Base-by-base conservation (phyloP, 768 basidiomycete genomes). In the Cyclocybe cylindracea region DNA sequence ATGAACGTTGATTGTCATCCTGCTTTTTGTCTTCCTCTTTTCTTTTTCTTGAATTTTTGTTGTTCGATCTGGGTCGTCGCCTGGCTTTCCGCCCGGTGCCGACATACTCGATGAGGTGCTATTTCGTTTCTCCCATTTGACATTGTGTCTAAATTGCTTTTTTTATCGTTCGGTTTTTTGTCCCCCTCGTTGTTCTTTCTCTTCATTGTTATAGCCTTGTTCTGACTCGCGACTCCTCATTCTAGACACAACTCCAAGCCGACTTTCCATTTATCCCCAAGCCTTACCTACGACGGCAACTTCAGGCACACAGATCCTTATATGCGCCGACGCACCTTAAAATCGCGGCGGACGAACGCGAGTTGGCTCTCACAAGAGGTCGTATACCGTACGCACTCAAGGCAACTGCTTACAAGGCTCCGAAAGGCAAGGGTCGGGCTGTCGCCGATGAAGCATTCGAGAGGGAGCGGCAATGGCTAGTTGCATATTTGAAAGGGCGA, bases 241-340 rank as follows among this genome's bases (percentile, higher is more conserved):
- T 40, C 9, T 29, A 55, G 56, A 18, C 46, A 16, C 38, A 51
- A 36, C 78, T 90, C 4, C 72, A 77, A 60, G 48, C 59, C 2
- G 79, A 83, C 55, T 91, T 84, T 64, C 83, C 85, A 1, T 67
- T 68, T 39, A 75, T 86, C 10, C 83, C 85, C 0, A 79, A 79
- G 46, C 61, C 73, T 0, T 77, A 84, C 59, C 71, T 91, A 36
- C 79, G 80, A 18, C 57, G 61, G n/a, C 65, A 61, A 8, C 70
- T 87, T 5, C 35, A 50, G 2, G 39, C 45, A 1, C 57, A 78
- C 48, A 71, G 74, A 7, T 58, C 57, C 1, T 74, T 89, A 31
- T 94, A 90, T 59, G 87, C 84, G 0, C 87, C 90, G 0, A 76
- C 89, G 0, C 80, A 84, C 61, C 64, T 89, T 29, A 65, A 66